Evolutionary conservation across 495 filamentous ascomycete genomes (phyloP).

Genomic region (Amorphotheca resinae): DNA sequence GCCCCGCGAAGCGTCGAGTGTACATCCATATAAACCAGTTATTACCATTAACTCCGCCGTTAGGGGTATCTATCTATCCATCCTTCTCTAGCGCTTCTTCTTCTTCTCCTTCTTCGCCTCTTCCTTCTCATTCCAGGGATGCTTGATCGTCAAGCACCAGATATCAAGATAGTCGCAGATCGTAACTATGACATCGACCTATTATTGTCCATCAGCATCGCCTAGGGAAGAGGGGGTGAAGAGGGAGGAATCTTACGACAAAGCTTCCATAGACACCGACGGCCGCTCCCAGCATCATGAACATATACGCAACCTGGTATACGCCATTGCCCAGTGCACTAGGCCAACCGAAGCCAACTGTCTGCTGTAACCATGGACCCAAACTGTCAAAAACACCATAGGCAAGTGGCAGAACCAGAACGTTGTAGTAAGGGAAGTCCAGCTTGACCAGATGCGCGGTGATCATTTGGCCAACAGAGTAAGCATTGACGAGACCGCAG

Average conservation of each 20-base stretch:
- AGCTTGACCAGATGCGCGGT: slow-evolving; percentile 78
- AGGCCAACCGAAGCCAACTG: slow-evolving; percentile 65
- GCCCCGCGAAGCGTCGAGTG: no score
- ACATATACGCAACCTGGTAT: slow-evolving; percentile 79
- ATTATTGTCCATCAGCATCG: slow-evolving; percentile 3
- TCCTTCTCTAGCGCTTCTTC: no score
- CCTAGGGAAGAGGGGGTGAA: no score
- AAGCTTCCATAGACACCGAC: slow-evolving; percentile 91
- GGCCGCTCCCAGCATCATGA: slow-evolving; percentile 64
- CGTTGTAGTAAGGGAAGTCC: slow-evolving; percentile 78
- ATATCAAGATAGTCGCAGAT: slow-evolving; percentile 98
- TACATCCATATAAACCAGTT: no score
- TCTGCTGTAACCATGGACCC: slow-evolving; percentile 47
- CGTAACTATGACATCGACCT: slow-evolving; percentile 83
- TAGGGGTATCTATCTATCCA: no score
- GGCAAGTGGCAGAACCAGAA: slow-evolving; percentile 54
- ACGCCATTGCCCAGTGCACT: slow-evolving; percentile 57
- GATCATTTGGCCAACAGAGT: slow-evolving; percentile 90
- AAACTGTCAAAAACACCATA: slow-evolving; percentile 65
- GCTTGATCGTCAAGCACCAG: slow-evolving; percentile 95
- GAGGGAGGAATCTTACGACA: slow-evolving; percentile 43
- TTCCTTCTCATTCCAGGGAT: slow-evolving; percentile 39
- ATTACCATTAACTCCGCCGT: no score
- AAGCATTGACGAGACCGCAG: slow-evolving; percentile 80
- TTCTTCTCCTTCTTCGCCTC: slow-evolving; percentile 22